Evolutionary conservation across 2,329 filamentous ascomycete species (phyloP).

Genomic region (Triangularia verruculosa): DNA sequence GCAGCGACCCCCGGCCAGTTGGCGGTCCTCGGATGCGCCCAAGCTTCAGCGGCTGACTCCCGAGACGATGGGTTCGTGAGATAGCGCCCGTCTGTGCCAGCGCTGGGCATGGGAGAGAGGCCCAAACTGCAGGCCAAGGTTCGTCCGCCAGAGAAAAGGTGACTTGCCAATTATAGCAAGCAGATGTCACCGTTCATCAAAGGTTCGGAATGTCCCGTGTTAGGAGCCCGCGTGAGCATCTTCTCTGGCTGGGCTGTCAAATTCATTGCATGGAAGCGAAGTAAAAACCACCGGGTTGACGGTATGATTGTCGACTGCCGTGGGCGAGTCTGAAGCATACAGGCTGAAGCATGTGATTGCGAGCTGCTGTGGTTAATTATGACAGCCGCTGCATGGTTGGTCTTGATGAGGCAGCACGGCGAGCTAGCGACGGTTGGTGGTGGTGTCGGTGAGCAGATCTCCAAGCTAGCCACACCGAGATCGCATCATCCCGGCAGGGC

Average conservation of each 20-base stretch:
- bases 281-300: not conserved
- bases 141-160: not conserved
- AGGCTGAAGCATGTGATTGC: slow-evolving; percentile 21
- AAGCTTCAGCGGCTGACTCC: slow-evolving; percentile 1
- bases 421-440: slow-evolving; percentile 3
- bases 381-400: slow-evolving; percentile 17
- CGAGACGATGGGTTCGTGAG: not conserved
- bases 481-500: not conserved
- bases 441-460: slow-evolving; percentile 17
- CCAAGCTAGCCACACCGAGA: slow-evolving; percentile 9
- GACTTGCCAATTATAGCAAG: not conserved
- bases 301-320: not conserved
- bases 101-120: not conserved
- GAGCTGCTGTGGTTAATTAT: slow-evolving; percentile 20
- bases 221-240: not conserved
- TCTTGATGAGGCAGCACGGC: slow-evolving; percentile 10
- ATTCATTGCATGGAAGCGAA: not conserved
- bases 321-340: not conserved
- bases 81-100: slow-evolving; percentile 10
- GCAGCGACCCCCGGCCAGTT: not conserved
- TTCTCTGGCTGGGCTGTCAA: not conserved
- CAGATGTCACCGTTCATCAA: not conserved
- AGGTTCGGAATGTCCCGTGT: slow-evolving; percentile 3
- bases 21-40: not conserved
- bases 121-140: not conserved